Evolutionary conservation across 805 yeast species (phyloP).

Genomic region (Yarrowia sp.): DNA sequence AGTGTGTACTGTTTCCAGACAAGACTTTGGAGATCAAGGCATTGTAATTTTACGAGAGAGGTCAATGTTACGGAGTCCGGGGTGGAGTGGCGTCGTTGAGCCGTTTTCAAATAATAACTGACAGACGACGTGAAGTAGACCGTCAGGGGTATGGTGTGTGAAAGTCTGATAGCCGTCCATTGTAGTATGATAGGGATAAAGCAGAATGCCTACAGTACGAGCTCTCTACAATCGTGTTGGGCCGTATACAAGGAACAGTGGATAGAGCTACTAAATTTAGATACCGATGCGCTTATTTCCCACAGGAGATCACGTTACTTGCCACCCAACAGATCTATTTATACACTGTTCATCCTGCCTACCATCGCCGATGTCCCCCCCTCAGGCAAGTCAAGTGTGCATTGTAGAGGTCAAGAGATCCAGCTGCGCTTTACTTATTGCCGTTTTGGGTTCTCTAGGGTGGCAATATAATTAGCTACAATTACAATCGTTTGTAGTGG

Average conservation of each 20-base stretch:
- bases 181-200: too few relatives aligned
- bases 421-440: not conserved
- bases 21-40: not conserved
- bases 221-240: too few relatives aligned
- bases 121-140: not conserved
- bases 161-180: too few relatives aligned
- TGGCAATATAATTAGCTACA: not conserved
- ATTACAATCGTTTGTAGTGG: too few relatives aligned
- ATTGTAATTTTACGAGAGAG: not conserved
- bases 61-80: not conserved
- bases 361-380: not conserved
- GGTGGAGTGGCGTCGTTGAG: too few relatives aligned
- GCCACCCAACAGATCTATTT: not conserved
- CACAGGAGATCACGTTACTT: too few relatives aligned
- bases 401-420: not conserved
- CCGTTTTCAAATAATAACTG: not conserved
- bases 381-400: not conserved
- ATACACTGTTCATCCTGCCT: not conserved
- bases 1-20: not conserved
- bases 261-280: too few relatives aligned
- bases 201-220: too few relatives aligned
- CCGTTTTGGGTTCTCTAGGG: not conserved
- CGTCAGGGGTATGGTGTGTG: not conserved
- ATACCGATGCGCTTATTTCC: too few relatives aligned
- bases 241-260: too few relatives aligned